Conservation (phyloP, 2,329 filamentous ascomycete species). For the Anisogramma anomala region DNA sequence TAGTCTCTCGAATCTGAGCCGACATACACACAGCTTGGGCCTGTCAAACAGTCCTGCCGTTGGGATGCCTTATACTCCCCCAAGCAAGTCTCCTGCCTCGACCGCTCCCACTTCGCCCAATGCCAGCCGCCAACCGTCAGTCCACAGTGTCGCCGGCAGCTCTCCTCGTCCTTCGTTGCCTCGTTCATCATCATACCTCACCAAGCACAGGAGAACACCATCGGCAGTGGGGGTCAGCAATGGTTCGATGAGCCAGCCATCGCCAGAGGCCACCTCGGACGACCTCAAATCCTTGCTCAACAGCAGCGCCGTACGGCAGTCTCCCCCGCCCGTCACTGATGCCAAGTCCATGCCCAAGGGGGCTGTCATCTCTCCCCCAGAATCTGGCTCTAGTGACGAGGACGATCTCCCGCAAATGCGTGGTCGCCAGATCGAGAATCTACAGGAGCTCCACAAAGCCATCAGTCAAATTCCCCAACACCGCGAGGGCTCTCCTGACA, state of each 20-base stretch:
- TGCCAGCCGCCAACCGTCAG: conserved; percentile 46
- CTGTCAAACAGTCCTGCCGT: conserved; percentile 19
- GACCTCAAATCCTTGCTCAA: conserved; percentile 35
- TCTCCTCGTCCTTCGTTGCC: conserved; percentile 44
- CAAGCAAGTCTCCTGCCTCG: conserved; percentile 53
- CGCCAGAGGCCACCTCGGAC: conserved; percentile 38
- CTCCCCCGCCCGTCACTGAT: conserved; percentile 70
- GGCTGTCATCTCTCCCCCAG: conserved; percentile 82
- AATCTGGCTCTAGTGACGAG: conserved; percentile 76
- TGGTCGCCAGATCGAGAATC: conserved; percentile 38
- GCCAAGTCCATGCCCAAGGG: conserved; percentile 63
- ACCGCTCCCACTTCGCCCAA: conserved; percentile 46
- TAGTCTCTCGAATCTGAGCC: neutral
- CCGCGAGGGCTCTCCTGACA: conserved; percentile 44
- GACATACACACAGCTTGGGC: neutral
- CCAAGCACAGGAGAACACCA: conserved; percentile 48
- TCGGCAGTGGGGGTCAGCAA: conserved; percentile 28
- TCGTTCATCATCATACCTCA: conserved; percentile 54
- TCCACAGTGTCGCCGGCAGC: conserved; percentile 29
- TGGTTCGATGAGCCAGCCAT: conserved; percentile 29
- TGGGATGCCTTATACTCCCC: conserved; percentile 82
- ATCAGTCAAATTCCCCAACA: conserved; percentile 67
- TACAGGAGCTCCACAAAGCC: conserved; percentile 67
- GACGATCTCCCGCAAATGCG: conserved; percentile 45
- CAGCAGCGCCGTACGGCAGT: conserved; percentile 58